Base-by-base conservation (phyloP, 164 flowering plant genomes). In the Kalanchoe fedtschenkoi region DNA sequence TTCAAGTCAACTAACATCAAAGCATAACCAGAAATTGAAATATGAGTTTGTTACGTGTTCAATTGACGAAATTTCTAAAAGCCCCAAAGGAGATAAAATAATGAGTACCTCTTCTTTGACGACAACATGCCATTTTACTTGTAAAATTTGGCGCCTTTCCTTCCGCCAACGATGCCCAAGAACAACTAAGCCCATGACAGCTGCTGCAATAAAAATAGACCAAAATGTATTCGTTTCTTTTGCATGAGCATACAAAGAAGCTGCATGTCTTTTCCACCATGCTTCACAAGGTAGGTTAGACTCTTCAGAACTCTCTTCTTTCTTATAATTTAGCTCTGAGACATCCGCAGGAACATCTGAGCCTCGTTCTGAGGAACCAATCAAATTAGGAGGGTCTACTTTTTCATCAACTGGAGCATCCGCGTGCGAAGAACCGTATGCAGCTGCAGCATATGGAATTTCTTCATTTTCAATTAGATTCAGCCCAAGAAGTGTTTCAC, bases 111-210 rank as follows among this genome's bases (percentile, higher is more conserved):
- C 87, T 74, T 80, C 78, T 60, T 62, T 72, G 64, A 81, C 35
- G 47, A 68, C 65, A 42, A 67, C 47, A 39, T 83, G 85, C 86
- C 82, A 82, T 78, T 80, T 87, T 13, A 77, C 81, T 61, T 91
- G 95, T 71, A 86, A 76, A 72, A 71, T 72, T 67, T 85, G 89
- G 87, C 83, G 83, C 76, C 81, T 89, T 66, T 83, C 95, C 61
- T 81, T 87, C 69, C 85, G 98, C 98, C 95, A 89, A 24, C 75
- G 84, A 54, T 87, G 89, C 56, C 99, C 97, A 72, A 95, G 67
- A 68, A 89, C 73, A 44, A 87, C 97, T 76, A 95, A 75, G 34
- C 99, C 99, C 91, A 87, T 85, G 28, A 95, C 78, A 72, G 99
- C 90, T 24, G 99, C 93, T 66, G 96, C 89, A 72, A 91, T 70